Evolutionary conservation across 768 basidiomycete genomes (phyloP), one percentile per base, ranked within the genome.

Genomic region (Podaxis sp.): DNA sequence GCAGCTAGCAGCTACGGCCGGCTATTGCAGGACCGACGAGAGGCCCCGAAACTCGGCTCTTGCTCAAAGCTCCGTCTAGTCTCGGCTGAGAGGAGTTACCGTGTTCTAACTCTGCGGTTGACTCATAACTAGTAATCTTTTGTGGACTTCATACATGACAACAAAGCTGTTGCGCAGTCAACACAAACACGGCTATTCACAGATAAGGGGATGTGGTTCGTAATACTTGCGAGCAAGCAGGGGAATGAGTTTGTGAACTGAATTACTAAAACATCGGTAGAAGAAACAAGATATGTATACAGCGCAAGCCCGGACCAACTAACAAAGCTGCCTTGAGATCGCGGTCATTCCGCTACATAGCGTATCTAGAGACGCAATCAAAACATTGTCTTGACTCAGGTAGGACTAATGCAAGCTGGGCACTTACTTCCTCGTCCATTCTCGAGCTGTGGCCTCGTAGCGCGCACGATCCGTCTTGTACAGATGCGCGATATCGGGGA

Each of bases 381-480:
- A 19, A 38, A 38, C 27, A 53, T 53, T 41, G 66, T 64, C 59
- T 68, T 9, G 50, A 41, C 11, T 19, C 53, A 24, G 8, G 22
- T 19, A 47, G 29, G 25, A 27, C 43, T n/a, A n/a, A 8, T 8
- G 66, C 63, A 13, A 17, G 7, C 19, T 33, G 33, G 9, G 33
- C 33, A 80, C 92, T 69, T 72, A 98, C 96, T 98, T 98, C 87
- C 96, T 90, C 76, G 96, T 96, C 96, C 96, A 99, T 83, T 99
- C 97, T 79, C 95, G 84, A 27, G 97, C 97, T 37, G 94, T 98
- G 64, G 95, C 92, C 79, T 98, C 97, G 74, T 99, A 99, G 70
- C 96, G 88, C 66, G 92, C 80, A 69, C 96, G 88, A 79, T 99
- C 97, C 40, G 96, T 98, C 94, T 98, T 99, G 88, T 99, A 99